phyloP scores from a whole-genome alignment of 768 basidiomycete genomes.

The Boletus rubroflammeus region DNA sequence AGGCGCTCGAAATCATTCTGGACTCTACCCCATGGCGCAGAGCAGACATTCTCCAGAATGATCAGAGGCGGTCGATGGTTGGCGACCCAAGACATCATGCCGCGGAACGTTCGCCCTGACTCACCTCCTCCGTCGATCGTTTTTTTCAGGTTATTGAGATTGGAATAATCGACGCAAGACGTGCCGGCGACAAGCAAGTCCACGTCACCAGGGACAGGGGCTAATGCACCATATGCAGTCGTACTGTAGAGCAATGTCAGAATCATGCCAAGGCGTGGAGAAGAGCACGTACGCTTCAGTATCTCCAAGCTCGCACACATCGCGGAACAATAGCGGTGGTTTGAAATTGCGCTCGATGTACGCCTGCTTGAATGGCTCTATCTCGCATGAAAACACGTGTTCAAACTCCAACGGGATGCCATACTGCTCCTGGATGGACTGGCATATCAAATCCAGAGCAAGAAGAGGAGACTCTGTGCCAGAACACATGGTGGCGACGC shows the following conservation, averaged over 20 bases:
- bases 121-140: constrained; percentile 87
- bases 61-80: constrained; percentile 88
- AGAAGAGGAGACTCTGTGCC: constrained; percentile 94
- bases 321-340: constrained; percentile 88
- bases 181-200: constrained; percentile 92
- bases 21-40: constrained; percentile 84
- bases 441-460: constrained; percentile 80
- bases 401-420: constrained; percentile 66
- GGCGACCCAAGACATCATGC: constrained; percentile 91
- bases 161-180: constrained; percentile 97
- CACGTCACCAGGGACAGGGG: constrained; percentile 83
- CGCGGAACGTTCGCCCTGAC: constrained; percentile 89
- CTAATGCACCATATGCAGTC: constrained; percentile 88
- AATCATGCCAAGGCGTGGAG: neutral
- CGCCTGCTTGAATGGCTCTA: constrained; percentile 95
- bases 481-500: constrained; percentile 96
- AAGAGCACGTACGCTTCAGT: constrained; percentile 60
- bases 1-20: constrained; percentile 68
- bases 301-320: constrained; percentile 86
- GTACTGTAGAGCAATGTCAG: constrained; percentile 46
- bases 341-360: constrained; percentile 97
- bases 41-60: constrained; percentile 91
- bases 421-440: constrained; percentile 67
- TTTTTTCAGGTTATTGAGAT: constrained; percentile 89
- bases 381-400: constrained; percentile 96